Conservation (phyloP, 768 basidiomycete species). For the Boletus tomentosulus region DNA sequence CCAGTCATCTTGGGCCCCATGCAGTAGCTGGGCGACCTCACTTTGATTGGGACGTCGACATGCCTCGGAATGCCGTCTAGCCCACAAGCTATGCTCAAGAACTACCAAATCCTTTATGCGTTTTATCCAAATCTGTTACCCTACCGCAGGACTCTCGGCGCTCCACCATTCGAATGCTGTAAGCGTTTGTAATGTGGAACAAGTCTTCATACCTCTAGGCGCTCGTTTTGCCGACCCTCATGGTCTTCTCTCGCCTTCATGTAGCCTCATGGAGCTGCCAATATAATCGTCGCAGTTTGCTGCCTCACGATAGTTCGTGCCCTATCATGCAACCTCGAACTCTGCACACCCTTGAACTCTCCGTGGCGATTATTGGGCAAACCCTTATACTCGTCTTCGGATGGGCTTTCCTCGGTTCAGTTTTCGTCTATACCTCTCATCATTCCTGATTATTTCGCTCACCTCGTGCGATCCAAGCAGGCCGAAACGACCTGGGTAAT, state of each 20-base stretch:
- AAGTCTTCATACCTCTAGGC: not conserved
- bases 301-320: not conserved
- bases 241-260: not conserved
- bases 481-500: not conserved
- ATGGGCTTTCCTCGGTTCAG: not conserved
- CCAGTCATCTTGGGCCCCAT: not conserved
- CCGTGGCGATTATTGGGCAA: not conserved
- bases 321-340: not conserved
- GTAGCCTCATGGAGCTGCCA: not conserved
- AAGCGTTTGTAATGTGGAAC: not conserved
- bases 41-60: not conserved
- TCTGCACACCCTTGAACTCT: not conserved
- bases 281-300: not conserved
- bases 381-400: not conserved
- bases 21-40: not conserved
- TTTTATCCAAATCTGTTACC: not conserved
- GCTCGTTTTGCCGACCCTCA: not conserved
- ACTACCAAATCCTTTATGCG: not conserved
- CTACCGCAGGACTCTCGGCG: too few species aligned
- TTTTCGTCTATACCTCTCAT: not conserved
- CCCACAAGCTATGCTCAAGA: not conserved
- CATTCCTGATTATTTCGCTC: not conserved
- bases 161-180: not conserved
- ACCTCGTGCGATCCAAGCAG: not conserved
- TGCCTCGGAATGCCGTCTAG: not conserved